phyloP scores from a whole-genome alignment of 2,329 filamentous ascomycete genomes.

The Colletotrichum sp. region DNA sequence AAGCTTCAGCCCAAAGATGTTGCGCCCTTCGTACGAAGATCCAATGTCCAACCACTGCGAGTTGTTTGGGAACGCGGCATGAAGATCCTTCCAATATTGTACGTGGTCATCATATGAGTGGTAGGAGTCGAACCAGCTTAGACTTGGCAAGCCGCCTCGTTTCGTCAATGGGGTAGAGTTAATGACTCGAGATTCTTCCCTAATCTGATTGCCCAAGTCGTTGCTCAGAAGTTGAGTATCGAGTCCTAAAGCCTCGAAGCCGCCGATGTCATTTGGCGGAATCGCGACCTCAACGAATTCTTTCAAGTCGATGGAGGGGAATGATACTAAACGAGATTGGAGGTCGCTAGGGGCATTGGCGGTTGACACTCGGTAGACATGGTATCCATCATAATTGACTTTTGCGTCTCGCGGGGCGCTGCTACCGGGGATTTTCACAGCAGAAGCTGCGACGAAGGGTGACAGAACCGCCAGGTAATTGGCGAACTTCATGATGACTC shows the following conservation, averaged over 20 bases:
- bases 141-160: constrained; percentile 34
- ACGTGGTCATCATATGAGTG: constrained; percentile 59
- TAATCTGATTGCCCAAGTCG: constrained; percentile 32
- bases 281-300: constrained; percentile 36
- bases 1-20: constrained; percentile 64
- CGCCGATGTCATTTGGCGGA: constrained; percentile 28
- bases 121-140: constrained; percentile 58
- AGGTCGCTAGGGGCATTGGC: constrained; percentile 20
- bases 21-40: constrained; percentile 46
- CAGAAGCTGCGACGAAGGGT: background rate
- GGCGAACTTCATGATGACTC: constrained; percentile 13
- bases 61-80: constrained; percentile 47
- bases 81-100: constrained; percentile 51
- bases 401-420: background rate
- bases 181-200: constrained; percentile 29
- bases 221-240: constrained; percentile 29
- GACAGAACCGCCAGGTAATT: background rate
- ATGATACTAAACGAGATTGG: constrained; percentile 22
- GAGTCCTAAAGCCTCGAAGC: constrained; percentile 31
- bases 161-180: constrained; percentile 18
- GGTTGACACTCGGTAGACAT: constrained; percentile 31
- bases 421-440: background rate
- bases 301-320: constrained; percentile 29
- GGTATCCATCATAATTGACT: constrained; percentile 36
- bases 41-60: constrained; percentile 52